Evolutionary conservation across 2,329 filamentous ascomycete genomes (phyloP), one percentile per base, ranked within the genome.

Genomic region (Aspergillus sp.): DNA sequence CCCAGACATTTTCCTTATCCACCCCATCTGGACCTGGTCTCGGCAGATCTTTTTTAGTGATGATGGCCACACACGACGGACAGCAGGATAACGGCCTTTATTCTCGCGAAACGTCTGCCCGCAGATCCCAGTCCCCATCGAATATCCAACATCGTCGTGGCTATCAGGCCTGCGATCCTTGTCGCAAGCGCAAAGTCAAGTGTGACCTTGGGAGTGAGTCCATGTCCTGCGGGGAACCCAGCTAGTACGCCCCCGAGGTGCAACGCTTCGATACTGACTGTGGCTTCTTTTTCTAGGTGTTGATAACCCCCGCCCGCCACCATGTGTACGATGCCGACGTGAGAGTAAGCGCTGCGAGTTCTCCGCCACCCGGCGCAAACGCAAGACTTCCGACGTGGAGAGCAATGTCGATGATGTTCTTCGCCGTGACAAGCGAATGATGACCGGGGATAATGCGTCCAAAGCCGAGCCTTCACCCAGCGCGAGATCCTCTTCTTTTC

Each of bases 281-380:
- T 15, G 30, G 62, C 49, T 54, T 41, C 47, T 51, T 49, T 54
- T 49, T 54, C 15, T 53, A 79, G 77, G 77, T 68, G 93, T 98
- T 71, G 95, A 98, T 77, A 93, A 95, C 68, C 95, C 95, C 22
- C 87, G 93, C 75, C 91, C 96, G 68, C 93, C 93, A 55, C 95
- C 95, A 2, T 99, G 95, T 75, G 90, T 93, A 59, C 87, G 95
- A 70, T 99, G 95, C 74, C 89, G 92, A 53, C 88, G 95, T 65
- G 95, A 99, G 80, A 91, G 89, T 79, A 98, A 98, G 75, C 89
- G 96, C 69, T 99, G 95, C 80, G 96, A 89, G 82, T 99, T 99
- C 80, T 96, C 92, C 61, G 91, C 92, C 19, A 98, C 93, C 33
- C 85, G 95, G 51, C 87, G 95, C 71, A 98, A 98, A 86, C 86